Conservation (phyloP, 148 eudicot genomes). For the Silene uniflora region DNA sequence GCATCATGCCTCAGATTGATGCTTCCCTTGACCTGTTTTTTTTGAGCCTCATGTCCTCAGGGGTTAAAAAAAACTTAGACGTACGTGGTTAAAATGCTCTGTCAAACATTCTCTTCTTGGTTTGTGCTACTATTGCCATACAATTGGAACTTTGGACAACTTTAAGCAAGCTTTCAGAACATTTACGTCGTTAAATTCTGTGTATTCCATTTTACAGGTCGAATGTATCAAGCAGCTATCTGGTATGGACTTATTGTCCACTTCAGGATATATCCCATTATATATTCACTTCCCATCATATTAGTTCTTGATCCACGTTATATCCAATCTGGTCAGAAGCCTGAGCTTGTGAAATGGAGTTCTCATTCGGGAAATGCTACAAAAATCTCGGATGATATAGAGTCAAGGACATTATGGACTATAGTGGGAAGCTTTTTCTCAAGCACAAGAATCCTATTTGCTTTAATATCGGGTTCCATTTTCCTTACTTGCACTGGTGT, state of each 20-base stretch:
- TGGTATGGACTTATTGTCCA: constrained; percentile 98
- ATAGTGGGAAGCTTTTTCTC: constrained; percentile 48
- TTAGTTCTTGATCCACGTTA: constrained; percentile 61
- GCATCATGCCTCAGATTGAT: background rate
- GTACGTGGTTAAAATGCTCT: background rate
- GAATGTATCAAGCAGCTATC: constrained; percentile 65
- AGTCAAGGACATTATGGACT: constrained; percentile 27
- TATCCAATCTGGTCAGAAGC: constrained; percentile 54
- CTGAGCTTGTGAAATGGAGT: constrained; percentile 56
- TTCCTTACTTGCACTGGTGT: constrained; percentile 68
- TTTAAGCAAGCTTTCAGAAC: background rate
- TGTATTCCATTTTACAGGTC: constrained; percentile 37
- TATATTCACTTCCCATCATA: constrained; percentile 78
- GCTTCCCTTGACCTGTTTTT: no score
- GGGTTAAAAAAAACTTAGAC: background rate
- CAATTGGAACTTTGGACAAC: background rate
- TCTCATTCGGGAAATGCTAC: constrained; percentile 29
- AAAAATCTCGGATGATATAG: constrained; percentile 22
- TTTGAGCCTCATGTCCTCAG: background rate
- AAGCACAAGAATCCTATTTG: constrained; percentile 57
- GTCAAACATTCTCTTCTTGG: background rate
- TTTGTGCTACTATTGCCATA: background rate
- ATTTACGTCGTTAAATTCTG: background rate
- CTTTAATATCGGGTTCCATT: constrained; percentile 61
- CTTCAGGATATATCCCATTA: constrained; percentile 86